Base-by-base conservation (phyloP, 352 stramenopile species). In the Globisporangium abappressorium region DNA sequence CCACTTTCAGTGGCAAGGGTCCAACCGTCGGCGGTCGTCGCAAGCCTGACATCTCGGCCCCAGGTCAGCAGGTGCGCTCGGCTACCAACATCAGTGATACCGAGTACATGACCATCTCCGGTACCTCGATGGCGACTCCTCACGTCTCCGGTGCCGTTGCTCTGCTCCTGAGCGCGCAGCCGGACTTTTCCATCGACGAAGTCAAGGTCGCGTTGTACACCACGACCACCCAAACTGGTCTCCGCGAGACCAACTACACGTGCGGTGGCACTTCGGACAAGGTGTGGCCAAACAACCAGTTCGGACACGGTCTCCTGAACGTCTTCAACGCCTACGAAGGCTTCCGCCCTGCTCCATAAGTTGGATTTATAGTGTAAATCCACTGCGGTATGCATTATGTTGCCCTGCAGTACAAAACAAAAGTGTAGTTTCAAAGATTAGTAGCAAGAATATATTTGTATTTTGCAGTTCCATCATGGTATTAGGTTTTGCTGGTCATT, bases 1-100 rank as follows among this genome's bases (percentile, higher is more conserved):
- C 1, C 75, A 68, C 24, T 26, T 26, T 26, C 53, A 70, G 58
- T 34, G 62, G 56, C 69, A 65, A 65, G 36, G 73, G 73, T 7
- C 60, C 68, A 3, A 30, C 64, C 5, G 36, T 67, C n/a, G 24
- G 11, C 24, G 57, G 63, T 4, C 56, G 34, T 14, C 30, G 71
- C 36, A 78, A 77, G 53, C 73, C 73, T 5, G 68, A 77, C 12
- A 60, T 80, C 22, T 67, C 64, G 47, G 73, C 73, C 24, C 73
- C 70, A n/a, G 73, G 73, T 20, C 18, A 24, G 5, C 11, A 9
- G 5, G 43, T 77, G 1, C 46, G 43, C 28, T 75, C 71, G 15
- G 20, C 57, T 6, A 26, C 24, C 24, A 26, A 34, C 9, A 2
- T 8, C 11, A 41, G 9, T 14, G 53, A 66, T 20, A 49, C 20